Evolutionary conservation across 768 basidiomycete species (phyloP).

Genomic region (Lentinula boryana): DNA sequence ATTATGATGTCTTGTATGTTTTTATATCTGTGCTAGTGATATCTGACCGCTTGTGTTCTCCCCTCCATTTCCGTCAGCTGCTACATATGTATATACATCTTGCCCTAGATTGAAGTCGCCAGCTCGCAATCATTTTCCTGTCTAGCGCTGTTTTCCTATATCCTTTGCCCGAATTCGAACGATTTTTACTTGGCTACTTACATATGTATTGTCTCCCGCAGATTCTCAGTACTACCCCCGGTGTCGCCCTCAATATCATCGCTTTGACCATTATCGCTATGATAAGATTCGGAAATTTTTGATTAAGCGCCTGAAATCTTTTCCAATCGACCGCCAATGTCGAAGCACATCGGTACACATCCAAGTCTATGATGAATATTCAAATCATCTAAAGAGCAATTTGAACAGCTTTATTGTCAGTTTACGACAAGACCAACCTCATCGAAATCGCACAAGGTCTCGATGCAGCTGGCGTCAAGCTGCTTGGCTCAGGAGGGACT

Average conservation of each 20-base stretch:
- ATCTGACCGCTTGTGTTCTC: background rate
- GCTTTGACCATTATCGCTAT: background rate
- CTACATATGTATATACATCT: background rate
- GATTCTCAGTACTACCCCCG: background rate
- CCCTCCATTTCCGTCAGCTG: background rate
- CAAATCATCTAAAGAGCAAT: background rate
- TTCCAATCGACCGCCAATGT: slow-evolving; percentile 5
- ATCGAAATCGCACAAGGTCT: slow-evolving; percentile 87
- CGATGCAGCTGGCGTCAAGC: slow-evolving; percentile 70
- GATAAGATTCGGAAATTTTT: background rate
- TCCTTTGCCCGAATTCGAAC: background rate
- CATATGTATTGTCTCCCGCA: background rate
- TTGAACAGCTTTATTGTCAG: slow-evolving; percentile 76
- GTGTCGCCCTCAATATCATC: background rate
- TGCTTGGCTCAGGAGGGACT: slow-evolving; percentile 95
- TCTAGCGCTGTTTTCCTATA: background rate
- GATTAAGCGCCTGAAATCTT: background rate
- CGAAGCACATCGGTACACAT: slow-evolving; percentile 16
- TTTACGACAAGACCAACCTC: slow-evolving; percentile 92
- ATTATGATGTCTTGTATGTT: background rate
- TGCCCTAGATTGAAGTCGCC: background rate
- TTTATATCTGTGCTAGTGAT: background rate
- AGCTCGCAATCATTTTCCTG: background rate
- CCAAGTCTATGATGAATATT: background rate
- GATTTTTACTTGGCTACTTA: background rate